Conservation (phyloP, 768 basidiomycete genomes). For the Cubamyces lactineus region DNA sequence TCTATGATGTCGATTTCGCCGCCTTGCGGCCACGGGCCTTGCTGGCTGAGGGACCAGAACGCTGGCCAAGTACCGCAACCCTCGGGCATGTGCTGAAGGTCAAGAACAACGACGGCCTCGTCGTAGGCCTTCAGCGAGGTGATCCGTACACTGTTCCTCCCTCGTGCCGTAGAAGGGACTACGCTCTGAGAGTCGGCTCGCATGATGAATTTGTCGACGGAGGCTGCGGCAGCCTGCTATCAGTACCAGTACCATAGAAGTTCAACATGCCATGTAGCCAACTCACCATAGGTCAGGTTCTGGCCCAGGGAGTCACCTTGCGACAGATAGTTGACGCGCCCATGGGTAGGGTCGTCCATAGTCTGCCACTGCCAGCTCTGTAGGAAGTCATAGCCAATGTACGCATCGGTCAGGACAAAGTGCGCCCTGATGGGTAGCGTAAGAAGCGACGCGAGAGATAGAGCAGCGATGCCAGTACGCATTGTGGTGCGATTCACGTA, state of each 20-base stretch:
- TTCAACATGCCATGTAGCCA: neutral
- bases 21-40: conserved; percentile 61
- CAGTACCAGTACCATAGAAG: neutral
- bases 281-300: conserved; percentile 53
- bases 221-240: conserved; percentile 33
- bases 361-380: conserved; percentile 53
- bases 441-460: conserved; percentile 25
- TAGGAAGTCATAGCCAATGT: conserved; percentile 48
- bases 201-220: conserved; percentile 55
- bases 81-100: conserved; percentile 61
- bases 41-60: conserved; percentile 57
- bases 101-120: conserved; percentile 53
- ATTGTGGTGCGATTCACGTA: conserved; percentile 32
- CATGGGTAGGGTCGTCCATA: conserved; percentile 62
- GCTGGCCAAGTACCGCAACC: conserved; percentile 68
- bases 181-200: conserved; percentile 49
- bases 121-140: conserved; percentile 46
- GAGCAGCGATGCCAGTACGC: conserved; percentile 37
- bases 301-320: conserved; percentile 42
- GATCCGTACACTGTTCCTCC: conserved; percentile 63
- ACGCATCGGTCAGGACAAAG: conserved; percentile 29
- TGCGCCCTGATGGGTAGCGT: conserved; percentile 25
- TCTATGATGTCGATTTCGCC: conserved; percentile 68
- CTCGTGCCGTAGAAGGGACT: conserved; percentile 44
- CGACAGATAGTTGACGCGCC: conserved; percentile 63